A percentile compares a stretch with the other conserved stretches of the same genome.
phyloP scores from a whole-genome alignment of 2,329 filamentous ascomycete genomes.

The Pyrenochaeta sp. region DNA sequence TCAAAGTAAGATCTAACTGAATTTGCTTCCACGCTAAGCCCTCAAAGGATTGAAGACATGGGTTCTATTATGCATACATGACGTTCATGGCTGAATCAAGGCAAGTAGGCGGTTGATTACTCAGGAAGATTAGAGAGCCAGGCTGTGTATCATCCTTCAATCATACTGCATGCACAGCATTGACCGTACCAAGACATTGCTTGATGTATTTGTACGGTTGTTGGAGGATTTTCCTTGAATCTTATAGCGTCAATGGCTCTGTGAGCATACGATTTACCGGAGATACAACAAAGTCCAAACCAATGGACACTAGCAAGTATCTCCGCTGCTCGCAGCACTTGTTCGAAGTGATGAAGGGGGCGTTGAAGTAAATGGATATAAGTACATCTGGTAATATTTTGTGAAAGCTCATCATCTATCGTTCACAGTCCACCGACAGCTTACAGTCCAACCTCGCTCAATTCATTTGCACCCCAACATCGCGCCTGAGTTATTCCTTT shows the following conservation, averaged over 20 bases:
- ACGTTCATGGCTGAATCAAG: no score
- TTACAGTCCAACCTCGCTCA: neutral
- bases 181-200: neutral
- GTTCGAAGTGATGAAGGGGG: neutral
- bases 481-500: no score
- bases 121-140: neutral
- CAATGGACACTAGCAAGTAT: neutral
- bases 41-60: neutral
- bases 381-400: neutral
- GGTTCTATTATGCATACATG: neutral
- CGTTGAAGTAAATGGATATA: neutral
- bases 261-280: neutral
- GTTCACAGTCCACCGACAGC: neutral
- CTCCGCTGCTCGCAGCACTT: neutral
- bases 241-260: neutral
- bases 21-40: neutral
- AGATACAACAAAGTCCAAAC: neutral
- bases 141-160: neutral
- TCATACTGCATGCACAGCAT: neutral
- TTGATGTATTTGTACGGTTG: neutral
- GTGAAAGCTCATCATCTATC: neutral
- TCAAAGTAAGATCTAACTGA: neutral
- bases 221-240: no score
- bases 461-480: neutral
- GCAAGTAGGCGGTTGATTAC: neutral